Conservation (phyloP, 2,329 filamentous ascomycete genomes). For the Diaporthe sp. region DNA sequence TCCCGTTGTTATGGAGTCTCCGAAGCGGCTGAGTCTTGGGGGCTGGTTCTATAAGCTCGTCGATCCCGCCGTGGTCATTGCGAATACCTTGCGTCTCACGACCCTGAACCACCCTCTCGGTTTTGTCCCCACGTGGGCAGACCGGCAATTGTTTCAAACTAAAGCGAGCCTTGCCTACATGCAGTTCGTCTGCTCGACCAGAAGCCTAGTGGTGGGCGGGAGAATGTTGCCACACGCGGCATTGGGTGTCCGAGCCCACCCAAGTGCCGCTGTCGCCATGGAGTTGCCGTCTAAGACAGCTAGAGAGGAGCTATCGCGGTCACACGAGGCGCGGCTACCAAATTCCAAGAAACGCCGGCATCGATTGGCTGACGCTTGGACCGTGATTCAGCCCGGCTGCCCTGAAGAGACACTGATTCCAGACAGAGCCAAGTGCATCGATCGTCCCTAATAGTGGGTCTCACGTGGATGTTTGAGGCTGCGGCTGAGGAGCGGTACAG, state of each 20-base stretch:
- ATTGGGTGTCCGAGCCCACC: neutral
- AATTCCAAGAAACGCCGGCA: neutral
- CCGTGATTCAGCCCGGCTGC: neutral
- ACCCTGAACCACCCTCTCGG: neutral
- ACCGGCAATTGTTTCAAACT: neutral
- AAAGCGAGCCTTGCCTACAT: neutral
- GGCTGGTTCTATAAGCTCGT: neutral
- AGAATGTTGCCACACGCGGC: neutral
- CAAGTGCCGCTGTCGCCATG: slow-evolving; percentile 2
- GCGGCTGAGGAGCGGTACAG: neutral
- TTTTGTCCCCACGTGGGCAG: neutral
- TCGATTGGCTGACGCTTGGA: neutral
- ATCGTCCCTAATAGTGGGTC: neutral
- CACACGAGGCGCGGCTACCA: neutral
- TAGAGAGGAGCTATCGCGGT: neutral
- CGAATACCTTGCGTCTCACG: neutral
- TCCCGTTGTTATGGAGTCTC: neutral
- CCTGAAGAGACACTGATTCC: neutral
- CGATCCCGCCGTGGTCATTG: neutral
- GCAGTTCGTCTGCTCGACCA: neutral
- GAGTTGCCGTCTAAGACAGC: neutral
- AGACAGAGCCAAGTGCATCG: neutral
- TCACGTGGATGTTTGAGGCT: neutral
- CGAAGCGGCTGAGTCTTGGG: neutral
- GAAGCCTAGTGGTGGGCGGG: neutral